phyloP scores from a whole-genome alignment of 352 stramenopile species.

The Peronospora belbahrii region DNA sequence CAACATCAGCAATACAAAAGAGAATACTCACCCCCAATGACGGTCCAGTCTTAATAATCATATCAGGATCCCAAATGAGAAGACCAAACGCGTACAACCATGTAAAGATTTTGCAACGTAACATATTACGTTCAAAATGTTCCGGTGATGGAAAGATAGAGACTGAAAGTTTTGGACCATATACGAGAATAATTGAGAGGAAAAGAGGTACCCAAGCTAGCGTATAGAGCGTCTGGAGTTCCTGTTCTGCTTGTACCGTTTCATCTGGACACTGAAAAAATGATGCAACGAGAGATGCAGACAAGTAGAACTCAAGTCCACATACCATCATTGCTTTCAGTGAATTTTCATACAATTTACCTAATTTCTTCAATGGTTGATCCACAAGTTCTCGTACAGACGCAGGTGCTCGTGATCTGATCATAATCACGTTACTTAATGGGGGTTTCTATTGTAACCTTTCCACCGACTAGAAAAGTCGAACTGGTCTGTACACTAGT shows the following conservation, averaged over 20 bases:
- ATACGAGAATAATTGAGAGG: slow-evolving; percentile 39
- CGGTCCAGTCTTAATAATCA: slow-evolving; percentile 61
- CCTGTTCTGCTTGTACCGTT: slow-evolving; percentile 44
- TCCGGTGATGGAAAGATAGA: slow-evolving; percentile 40
- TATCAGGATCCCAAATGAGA: slow-evolving; percentile 65
- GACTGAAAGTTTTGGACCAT: slow-evolving; percentile 38
- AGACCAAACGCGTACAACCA: slow-evolving; percentile 54
- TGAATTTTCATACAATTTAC: slow-evolving; percentile 41
- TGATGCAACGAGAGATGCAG: slow-evolving; percentile 53
- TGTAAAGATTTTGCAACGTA: slow-evolving; percentile 58
- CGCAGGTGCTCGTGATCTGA: slow-evolving; percentile 7
- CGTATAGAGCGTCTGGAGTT: slow-evolving; percentile 62
- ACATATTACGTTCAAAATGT: slow-evolving; percentile 60
- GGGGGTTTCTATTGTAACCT: background rate
- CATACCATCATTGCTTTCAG: slow-evolving; percentile 55
- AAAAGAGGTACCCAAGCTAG: slow-evolving; percentile 51
- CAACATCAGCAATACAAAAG: slow-evolving; percentile 60
- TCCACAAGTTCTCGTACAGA: slow-evolving; percentile 27
- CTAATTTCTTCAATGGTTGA: slow-evolving; percentile 31
- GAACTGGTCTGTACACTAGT: no score
- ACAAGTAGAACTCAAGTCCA: slow-evolving; percentile 63
- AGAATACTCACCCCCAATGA: slow-evolving; percentile 59
- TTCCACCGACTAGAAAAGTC: background rate
- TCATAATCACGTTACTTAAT: background rate
- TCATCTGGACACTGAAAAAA: slow-evolving; percentile 63